Percentiles rank a stretch among this genome's conserved stretches.
phyloP scores from a whole-genome alignment of 2,329 filamentous ascomycete species.

The Botrytis paeoniae region DNA sequence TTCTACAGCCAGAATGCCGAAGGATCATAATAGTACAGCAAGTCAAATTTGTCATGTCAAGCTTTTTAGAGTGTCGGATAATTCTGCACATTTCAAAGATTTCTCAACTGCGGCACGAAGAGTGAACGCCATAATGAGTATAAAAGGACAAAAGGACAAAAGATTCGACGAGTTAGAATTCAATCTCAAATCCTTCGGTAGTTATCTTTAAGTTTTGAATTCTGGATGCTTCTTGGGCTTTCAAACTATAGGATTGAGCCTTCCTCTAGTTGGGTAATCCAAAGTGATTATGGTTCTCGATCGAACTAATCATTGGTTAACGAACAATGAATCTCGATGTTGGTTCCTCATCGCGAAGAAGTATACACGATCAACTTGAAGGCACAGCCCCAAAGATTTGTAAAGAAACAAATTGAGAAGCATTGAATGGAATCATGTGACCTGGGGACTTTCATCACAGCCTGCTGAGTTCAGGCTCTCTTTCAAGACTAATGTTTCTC shows the following conservation, averaged over 20 bases:
- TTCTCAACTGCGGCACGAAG: background rate
- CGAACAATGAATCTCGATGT: background rate
- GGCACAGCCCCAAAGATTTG: background rate
- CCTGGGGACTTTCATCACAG: background rate
- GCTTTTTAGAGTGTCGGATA: background rate
- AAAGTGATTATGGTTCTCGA: background rate
- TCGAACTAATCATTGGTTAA: background rate
- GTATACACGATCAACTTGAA: background rate
- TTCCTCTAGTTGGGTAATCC: background rate
- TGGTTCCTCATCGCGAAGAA: background rate
- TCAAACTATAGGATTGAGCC: background rate
- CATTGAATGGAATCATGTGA: background rate
- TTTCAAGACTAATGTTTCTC: background rate
- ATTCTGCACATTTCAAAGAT: no score
- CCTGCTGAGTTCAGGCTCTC: background rate
- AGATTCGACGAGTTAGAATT: background rate
- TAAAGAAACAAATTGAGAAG: background rate
- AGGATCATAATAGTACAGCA: background rate
- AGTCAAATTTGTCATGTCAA: background rate
- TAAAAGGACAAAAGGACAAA: background rate
- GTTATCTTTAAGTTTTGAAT: background rate
- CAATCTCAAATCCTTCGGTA: background rate
- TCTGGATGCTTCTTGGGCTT: background rate
- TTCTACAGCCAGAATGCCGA: background rate
- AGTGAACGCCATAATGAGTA: background rate